phyloP scores from a whole-genome alignment of 2,329 filamentous ascomycete species.

The Microdochium trichocladiopsis region DNA sequence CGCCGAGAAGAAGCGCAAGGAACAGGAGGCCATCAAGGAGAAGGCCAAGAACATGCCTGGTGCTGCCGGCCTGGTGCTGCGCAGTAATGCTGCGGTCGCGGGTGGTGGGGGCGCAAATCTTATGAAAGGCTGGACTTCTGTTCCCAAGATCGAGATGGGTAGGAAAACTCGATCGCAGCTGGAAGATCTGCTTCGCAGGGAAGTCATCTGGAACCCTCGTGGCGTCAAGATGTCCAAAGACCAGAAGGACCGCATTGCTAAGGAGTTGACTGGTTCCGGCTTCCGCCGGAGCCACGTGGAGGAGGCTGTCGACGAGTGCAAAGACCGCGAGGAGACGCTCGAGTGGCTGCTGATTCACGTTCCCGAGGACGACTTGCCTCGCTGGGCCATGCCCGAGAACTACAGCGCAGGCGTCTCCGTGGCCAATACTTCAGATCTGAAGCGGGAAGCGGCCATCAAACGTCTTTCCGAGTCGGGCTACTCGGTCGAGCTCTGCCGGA shows the following conservation, averaged over 20 bases:
- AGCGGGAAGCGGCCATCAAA: slow-evolving; percentile 74
- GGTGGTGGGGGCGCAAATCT: slow-evolving; percentile 30
- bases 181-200: slow-evolving; percentile 69
- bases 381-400: slow-evolving; percentile 84
- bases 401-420: slow-evolving; percentile 89
- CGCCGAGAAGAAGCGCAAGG: slow-evolving; percentile 72
- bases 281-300: slow-evolving; percentile 87
- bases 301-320: slow-evolving; percentile 81
- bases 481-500: slow-evolving; percentile 73
- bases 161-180: slow-evolving; percentile 70
- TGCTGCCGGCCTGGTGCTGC: slow-evolving; percentile 46
- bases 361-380: slow-evolving; percentile 90
- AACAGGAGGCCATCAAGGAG: slow-evolving; percentile 59
- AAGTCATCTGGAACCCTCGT: slow-evolving; percentile 84
- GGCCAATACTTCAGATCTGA: slow-evolving; percentile 67
- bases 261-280: slow-evolving; percentile 69
- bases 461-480: slow-evolving; percentile 79
- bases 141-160: slow-evolving; percentile 91
- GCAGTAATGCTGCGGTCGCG: slow-evolving; percentile 32
- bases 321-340: slow-evolving; percentile 84
- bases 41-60: slow-evolving; percentile 60
- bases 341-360: slow-evolving; percentile 97
- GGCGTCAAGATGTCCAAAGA: slow-evolving; percentile 54
- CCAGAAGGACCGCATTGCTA: slow-evolving; percentile 54
- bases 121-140: slow-evolving; percentile 73